These are phyloP conservation scores for Graphilbum sp. DNA, from an alignment of 2,329 filamentous ascomycete species.

Conservation along the genomic window DNA sequence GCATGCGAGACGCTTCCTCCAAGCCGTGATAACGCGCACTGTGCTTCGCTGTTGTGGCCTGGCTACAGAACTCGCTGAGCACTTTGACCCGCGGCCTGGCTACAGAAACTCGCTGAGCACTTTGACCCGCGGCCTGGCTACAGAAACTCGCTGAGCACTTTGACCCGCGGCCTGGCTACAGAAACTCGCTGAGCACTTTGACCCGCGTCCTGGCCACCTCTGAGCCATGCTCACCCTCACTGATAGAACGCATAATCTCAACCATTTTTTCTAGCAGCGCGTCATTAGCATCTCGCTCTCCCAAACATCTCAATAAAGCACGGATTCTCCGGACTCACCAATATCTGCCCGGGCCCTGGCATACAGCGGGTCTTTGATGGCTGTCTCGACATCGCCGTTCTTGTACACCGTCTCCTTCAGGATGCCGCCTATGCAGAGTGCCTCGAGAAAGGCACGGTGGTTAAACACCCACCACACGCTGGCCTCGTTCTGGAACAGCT, in stretches of 20 bases:
- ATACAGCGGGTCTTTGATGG: constrained; percentile 38
- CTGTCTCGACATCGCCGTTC: constrained; percentile 27
- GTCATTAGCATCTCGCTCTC: too few relatives aligned
- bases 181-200: constrained; percentile 38
- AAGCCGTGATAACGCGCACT: too few relatives aligned
- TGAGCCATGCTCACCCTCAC: constrained; percentile 36
- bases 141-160: constrained; percentile 38
- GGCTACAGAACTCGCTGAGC: too few relatives aligned
- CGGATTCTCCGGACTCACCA: constrained; percentile 24
- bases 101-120: constrained; percentile 37
- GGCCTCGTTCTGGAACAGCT: constrained; percentile 52
- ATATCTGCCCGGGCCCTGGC: constrained; percentile 45
- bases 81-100: too few relatives aligned
- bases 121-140: too few relatives aligned
- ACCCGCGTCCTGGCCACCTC: constrained; percentile 43
- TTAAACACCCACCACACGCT: constrained; percentile 77
- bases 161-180: too few relatives aligned
- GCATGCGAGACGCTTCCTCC: too few relatives aligned
- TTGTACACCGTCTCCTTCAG: constrained; percentile 30
- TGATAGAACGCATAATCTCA: constrained; percentile 44
- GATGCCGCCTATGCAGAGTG: constrained; percentile 48
- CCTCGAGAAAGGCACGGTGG: constrained; percentile 64
- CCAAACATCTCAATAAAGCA: neutral
- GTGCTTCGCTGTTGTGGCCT: too few relatives aligned
- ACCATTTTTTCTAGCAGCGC: constrained; percentile 30